These are phyloP conservation scores for Monosporozyma solicola DNA, from an alignment of 805 yeast species.

Conservation along the genomic window DNA sequence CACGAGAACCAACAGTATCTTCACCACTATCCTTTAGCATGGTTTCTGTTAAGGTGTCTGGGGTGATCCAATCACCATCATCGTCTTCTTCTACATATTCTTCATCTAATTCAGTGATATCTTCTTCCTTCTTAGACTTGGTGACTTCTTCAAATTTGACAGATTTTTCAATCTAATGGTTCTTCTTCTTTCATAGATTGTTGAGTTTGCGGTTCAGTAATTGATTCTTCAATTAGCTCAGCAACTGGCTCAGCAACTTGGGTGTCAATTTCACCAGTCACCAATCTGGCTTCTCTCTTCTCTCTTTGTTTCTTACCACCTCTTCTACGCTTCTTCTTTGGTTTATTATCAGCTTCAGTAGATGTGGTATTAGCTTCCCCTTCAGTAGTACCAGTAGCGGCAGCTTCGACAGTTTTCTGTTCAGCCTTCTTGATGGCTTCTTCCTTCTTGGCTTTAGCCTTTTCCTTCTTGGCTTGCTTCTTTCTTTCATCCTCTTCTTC, in stretches of 20 bases:
- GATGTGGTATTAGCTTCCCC: constrained; percentile 25
- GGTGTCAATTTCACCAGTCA: constrained; percentile 5
- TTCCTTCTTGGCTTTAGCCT: not conserved
- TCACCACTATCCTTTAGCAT: constrained; percentile 63
- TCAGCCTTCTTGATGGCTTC: not conserved
- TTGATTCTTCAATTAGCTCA: not conserved
- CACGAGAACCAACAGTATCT: constrained; percentile 32
- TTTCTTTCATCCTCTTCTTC: constrained; percentile 11
- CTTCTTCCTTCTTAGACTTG: constrained; percentile 3
- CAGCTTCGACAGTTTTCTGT: constrained; percentile 17
- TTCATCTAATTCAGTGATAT: constrained; percentile 13
- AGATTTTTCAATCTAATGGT: constrained; percentile 1
- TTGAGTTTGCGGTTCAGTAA: not conserved
- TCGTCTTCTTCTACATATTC: constrained; percentile 48
- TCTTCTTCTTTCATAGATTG: not conserved
- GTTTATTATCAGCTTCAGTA: constrained; percentile 3
- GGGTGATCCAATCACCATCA: constrained; percentile 91
- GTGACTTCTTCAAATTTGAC: constrained; percentile 1
- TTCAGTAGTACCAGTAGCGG: not conserved
- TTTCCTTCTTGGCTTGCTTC: constrained; percentile 2
- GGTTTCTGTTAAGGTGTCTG: constrained; percentile 68
- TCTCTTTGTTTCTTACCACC: constrained; percentile 60
- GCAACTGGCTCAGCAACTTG: not conserved
- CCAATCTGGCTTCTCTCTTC: constrained; percentile 39
- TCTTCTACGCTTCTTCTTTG: constrained; percentile 44